These are phyloP conservation scores for Pythium periplocum DNA, from an alignment of 352 stramenopile genomes.

Conservation along the genomic window DNA sequence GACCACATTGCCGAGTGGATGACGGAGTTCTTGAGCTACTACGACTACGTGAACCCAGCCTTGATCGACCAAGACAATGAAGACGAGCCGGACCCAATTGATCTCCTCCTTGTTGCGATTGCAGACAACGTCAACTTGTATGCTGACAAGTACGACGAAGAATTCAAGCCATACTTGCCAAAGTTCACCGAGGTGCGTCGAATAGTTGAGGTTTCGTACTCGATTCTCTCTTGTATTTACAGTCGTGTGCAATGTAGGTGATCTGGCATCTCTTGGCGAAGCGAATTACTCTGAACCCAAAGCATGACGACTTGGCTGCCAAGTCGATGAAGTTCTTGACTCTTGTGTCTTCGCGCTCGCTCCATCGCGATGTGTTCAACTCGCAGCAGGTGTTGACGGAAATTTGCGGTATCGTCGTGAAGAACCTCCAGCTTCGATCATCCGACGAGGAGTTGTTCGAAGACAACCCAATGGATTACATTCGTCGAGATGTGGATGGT, in stretches of 20 bases:
- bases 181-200: constrained; percentile 85
- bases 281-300: constrained; percentile 71
- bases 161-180: constrained; percentile 95
- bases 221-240: not conserved
- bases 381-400: constrained; percentile 73
- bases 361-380: constrained; percentile 90
- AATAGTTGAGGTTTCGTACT: not conserved
- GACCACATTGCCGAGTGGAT: constrained; percentile 98
- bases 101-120: constrained; percentile 92
- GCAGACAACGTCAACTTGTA: constrained; percentile 98
- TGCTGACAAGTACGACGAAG: constrained; percentile 98
- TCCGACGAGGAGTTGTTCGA: constrained; percentile 97
- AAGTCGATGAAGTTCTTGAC: constrained; percentile 98
- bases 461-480: constrained; percentile 98
- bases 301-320: constrained; percentile 95
- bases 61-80: constrained; percentile 92
- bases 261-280: constrained; percentile 79
- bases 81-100: constrained; percentile 87
- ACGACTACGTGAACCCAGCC: constrained; percentile 91
- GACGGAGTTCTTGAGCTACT: constrained; percentile 92
- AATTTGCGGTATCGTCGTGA: constrained; percentile 97
- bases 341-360: constrained; percentile 91
- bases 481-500: constrained; percentile 97
- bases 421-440: constrained; percentile 96
- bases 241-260: constrained; percentile 6